Base-by-base conservation (phyloP, 129 eudicot species). In the Silybum marianum region DNA sequence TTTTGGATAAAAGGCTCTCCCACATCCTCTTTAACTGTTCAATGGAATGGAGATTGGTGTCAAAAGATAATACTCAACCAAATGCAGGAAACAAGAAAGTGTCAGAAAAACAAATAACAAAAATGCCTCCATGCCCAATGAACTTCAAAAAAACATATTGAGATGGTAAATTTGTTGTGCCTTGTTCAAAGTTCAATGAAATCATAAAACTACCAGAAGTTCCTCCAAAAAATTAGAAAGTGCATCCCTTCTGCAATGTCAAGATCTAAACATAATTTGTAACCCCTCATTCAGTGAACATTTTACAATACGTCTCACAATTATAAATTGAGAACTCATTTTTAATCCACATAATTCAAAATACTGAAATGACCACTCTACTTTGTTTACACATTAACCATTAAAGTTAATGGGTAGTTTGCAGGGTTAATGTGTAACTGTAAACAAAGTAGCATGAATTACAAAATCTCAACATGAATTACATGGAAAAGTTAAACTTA, bases 11-110 rank as follows among this genome's bases (percentile, higher is more conserved):
- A 74, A 82, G 84, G 83, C 48, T 88, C 83, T 67, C 79, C 85
- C 38, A 21, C 77, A 39, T 38, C 80, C 79, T 87, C 83, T 85
- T 85, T 73, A 42, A 39, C 92, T 85, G 90, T 66, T 44, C 13
- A 38, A 80, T 10, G 34, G 71, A 76, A 71, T 12, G 11, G 7
- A 74, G 54, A 22, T 65, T 34, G 22, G 18, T 72, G 68, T 40
- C 69, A 78, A 84, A 23, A 6, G 66, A 72, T 22, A 46, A 32
- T 36, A 21, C 12, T 60, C 68, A 7, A 60, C 12, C 68, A 60
- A 62, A 62, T 62, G 69, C 69, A 62, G 69, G 26, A 51, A 51
- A 51, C 63, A 51, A 16, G n/a, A 38, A 46, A 51, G 7, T 51
- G 63, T 16, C 63, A 51, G 9, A 23, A 62, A 62, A 19, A 62